Conservation (phyloP, 2,329 filamentous ascomycete genomes). For the Mycosphaerella arachidis region DNA sequence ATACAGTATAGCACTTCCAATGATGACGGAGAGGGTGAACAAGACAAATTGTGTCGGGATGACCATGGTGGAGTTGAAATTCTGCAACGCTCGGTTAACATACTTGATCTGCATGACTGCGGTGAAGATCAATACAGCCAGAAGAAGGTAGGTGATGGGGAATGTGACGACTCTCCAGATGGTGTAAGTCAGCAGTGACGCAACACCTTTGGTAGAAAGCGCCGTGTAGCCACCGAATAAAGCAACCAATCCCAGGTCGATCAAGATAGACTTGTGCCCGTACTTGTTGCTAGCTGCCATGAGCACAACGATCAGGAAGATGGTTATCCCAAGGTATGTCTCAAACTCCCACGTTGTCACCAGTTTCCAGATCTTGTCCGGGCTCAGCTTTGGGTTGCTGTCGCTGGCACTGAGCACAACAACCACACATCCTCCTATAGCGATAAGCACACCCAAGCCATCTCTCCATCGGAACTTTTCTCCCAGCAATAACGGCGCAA, state of each 20-base stretch:
- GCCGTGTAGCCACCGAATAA: constrained; percentile 98
- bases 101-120: constrained; percentile 97
- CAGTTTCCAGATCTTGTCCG: constrained; percentile 81
- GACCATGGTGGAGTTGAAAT: constrained; percentile 95
- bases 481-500: constrained; percentile 89
- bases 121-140: constrained; percentile 72
- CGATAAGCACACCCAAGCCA: constrained; percentile 80
- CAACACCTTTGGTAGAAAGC: constrained; percentile 91
- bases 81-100: constrained; percentile 81
- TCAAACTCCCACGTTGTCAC: constrained; percentile 88
- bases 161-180: constrained; percentile 86
- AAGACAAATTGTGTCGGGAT: constrained; percentile 97
- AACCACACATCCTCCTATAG: constrained; percentile 80
- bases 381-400: constrained; percentile 84
- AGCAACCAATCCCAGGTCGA: constrained; percentile 88
- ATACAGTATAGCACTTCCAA: constrained; percentile 89
- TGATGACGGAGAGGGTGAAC: constrained; percentile 91
- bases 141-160: constrained; percentile 83
- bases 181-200: constrained; percentile 87
- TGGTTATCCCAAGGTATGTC: constrained; percentile 77
- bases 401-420: constrained; percentile 88
- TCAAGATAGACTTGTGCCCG: constrained; percentile 79
- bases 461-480: constrained; percentile 82
- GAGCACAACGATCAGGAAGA: constrained; percentile 66
- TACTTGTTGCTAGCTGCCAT: constrained; percentile 80